Conservation (phyloP, 345 rosid species). For the Aquilaria sinensis region DNA sequence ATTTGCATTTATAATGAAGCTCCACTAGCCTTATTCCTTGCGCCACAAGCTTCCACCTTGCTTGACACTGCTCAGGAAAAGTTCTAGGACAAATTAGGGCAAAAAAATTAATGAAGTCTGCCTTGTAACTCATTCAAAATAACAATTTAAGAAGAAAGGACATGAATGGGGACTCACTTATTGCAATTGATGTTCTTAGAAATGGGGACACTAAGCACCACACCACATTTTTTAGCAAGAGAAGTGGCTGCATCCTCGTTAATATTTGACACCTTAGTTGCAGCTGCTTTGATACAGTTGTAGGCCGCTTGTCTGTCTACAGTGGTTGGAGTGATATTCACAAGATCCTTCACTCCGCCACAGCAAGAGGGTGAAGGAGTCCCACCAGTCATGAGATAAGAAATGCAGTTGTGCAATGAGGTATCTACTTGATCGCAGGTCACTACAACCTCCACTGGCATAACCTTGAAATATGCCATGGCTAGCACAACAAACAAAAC, state of each 20-base stretch:
- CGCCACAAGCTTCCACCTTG: too few species aligned
- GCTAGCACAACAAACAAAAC: background rate
- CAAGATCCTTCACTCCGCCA: conserved; percentile 3
- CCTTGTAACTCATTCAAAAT: too few species aligned
- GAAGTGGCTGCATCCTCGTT: conserved; percentile 17
- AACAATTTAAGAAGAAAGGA: too few species aligned
- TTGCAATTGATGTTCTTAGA: conserved; percentile 12
- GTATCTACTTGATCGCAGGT: conserved; percentile 7
- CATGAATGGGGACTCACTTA: background rate
- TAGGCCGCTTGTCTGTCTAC: conserved; percentile 21
- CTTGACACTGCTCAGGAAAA: too few species aligned
- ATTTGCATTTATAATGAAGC: too few species aligned
- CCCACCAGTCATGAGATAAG: conserved; percentile 6
- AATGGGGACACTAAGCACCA: conserved; percentile 15
- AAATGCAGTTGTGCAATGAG: conserved; percentile 12
- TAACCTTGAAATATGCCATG: conserved; percentile 1
- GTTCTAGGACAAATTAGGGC: too few species aligned
- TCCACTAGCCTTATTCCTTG: too few species aligned
- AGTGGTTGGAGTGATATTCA: conserved; percentile 6
- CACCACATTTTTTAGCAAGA: conserved; percentile 19
- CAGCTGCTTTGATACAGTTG: conserved; percentile 18
- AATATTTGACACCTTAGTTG: background rate
- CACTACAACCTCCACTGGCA: conserved; percentile 7
- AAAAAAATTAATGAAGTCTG: too few species aligned
- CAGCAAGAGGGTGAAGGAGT: conserved; percentile 14